Evolutionary conservation across 805 yeast species (phyloP).

Genomic region (Komagataella phaffii): DNA sequence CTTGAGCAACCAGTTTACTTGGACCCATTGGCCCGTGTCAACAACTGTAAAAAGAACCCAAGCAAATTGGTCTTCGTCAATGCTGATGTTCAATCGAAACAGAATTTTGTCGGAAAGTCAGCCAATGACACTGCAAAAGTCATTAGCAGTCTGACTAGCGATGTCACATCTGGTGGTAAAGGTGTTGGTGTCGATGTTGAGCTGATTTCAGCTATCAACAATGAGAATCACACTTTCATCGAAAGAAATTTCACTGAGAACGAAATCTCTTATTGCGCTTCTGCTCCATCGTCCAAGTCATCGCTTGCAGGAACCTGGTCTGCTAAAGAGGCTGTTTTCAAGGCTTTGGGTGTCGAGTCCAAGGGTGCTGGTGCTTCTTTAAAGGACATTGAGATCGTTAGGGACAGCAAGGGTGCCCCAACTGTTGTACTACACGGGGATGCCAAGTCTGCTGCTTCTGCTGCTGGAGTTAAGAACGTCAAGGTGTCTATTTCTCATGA

Average conservation of each 20-base stretch:
- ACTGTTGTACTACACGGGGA: slow-evolving; percentile 61
- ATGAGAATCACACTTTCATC: slow-evolving; percentile 81
- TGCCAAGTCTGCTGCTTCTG: slow-evolving; percentile 62
- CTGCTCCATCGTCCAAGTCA: slow-evolving; percentile 69
- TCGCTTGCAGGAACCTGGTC: slow-evolving; percentile 98
- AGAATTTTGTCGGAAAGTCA: slow-evolving; percentile 27
- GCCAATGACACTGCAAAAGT: slow-evolving; percentile 53
- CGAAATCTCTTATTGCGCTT: slow-evolving; percentile 69
- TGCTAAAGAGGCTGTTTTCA: slow-evolving; percentile 98
- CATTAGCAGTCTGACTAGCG: slow-evolving; percentile 38
- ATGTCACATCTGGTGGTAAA: slow-evolving; percentile 29
- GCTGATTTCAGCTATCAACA: slow-evolving; percentile 65
- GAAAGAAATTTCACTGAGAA: slow-evolving; percentile 80
- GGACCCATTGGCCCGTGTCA: slow-evolving; percentile 86
- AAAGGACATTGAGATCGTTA: slow-evolving; percentile 77
- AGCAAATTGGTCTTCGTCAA: slow-evolving; percentile 29
- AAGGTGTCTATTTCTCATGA: slow-evolving; percentile 92
- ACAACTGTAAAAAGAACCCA: slow-evolving; percentile 17
- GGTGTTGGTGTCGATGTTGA: slow-evolving; percentile 98
- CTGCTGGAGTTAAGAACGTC: slow-evolving; percentile 55
- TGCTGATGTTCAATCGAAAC: slow-evolving; percentile 33
- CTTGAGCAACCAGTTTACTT: slow-evolving; percentile 84
- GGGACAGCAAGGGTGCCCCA: slow-evolving; percentile 72
- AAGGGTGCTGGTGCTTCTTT: slow-evolving; percentile 94
- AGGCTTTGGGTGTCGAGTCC: slow-evolving; percentile 78